Evolutionary conservation across 345 rosid genomes (phyloP), one percentile per base, ranked within the genome.

Genomic region (Euphorbia pulcherrima): DNA sequence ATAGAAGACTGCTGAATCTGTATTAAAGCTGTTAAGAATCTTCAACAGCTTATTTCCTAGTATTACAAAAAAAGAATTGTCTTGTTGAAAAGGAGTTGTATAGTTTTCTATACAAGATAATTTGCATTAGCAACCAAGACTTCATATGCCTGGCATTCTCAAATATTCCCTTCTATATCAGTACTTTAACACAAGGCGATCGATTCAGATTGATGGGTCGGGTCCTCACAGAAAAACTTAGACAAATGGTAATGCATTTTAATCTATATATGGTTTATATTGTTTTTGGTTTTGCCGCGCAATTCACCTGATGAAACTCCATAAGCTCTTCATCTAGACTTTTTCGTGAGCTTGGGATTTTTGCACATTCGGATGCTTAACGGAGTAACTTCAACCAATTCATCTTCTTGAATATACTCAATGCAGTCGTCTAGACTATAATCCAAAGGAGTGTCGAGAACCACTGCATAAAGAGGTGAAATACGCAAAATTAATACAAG

Each of bases 311-410:
- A 29, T 61, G n/a, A 20, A 53, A 13, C 29, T 56, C 53, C 21
- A n/a, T 8, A 20, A 11, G 21, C 54, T 40, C 26, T 54, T 80
- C 73, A 86, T 75, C 86, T 84, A 6, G 79, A 72, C 82, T 80
- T 93, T 77, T 80, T 89, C 4, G 77, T 60, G 56, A 84, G 67
- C 81, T 94, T 94, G 3, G 92, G 95, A 75, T 87, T 88, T 80
- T 94, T 91, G 85, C 95, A 89, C 95, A 86, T 91, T 62, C 97
- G 68, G 79, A 94, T 82, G 74, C 91, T 83, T 1, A 5, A 61
- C n/a, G 97, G 95, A 17, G 97, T 91, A n/a, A 89, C 92, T 84
- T 91, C 99, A 78, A 94, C 99, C 62, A 94, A 76, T 58, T 94
- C 99, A 73, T 94, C 99, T 80, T 94, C 99, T 80, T 86, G 92